Base-by-base conservation (phyloP, 345 rosid species). In the Brassica incana region DNA sequence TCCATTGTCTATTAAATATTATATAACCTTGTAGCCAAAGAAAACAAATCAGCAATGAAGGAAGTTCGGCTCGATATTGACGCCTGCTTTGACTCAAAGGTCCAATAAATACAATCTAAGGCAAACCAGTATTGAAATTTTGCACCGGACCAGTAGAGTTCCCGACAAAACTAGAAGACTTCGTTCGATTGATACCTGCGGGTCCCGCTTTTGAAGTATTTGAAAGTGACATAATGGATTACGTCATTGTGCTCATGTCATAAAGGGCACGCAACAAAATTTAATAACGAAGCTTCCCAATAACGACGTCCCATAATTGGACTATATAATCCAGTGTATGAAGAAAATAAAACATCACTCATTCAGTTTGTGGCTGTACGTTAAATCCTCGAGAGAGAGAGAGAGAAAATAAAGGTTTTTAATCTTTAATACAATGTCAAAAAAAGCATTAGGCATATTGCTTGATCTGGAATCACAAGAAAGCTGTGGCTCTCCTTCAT, bases 391-490 rank as follows among this genome's bases (percentile, higher is more conserved):
- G 65, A 15, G 52, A 61, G 72, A 65, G 43, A 52, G 38, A 69
- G 32, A 66, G 32, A 63, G 9, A 10, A 62, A 77, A 52, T 1
- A 25, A 61, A 77, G 56, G 18, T 8, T 63, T 36, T 25, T 6
- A 18, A 5, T 65, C 69, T 71, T 36, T 27, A 23, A 63, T 8
- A 67, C 10, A 62, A 80, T 80, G 83, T 65, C 76, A 8, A 70
- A 9, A 40, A 76, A 54, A 56, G 16, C 23, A 32, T 66, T 45
- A 8, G 43, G 2, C 8, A 45, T 10, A 1, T 16, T n/a, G 68
- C 33, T 80, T 71, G 80, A 71, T 65, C 36, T 65, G 63, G 83
- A 81, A 76, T 81, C 77, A 58, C 80, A 71, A 66, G 70, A 71
- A 59, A 81, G 65, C 20, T 16, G 77, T 76, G 75, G 16, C n/a